Base-by-base conservation (phyloP, 1,139 yeast genomes). In the Blastobotrys aristatus region DNA sequence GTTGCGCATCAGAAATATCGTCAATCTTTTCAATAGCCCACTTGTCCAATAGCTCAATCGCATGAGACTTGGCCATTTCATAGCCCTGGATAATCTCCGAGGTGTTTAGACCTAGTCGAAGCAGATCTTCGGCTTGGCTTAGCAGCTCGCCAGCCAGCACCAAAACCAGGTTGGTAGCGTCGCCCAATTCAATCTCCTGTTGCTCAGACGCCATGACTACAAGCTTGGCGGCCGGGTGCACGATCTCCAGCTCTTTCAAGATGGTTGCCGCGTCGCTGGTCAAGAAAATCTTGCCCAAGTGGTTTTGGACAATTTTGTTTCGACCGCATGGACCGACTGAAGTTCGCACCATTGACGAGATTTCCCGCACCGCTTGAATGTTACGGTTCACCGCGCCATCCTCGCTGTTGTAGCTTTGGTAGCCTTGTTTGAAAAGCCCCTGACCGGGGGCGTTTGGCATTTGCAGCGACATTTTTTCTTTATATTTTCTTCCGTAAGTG, bases 241-340 rank as follows among this genome's bases (percentile, higher is more conserved):
- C 92, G 55, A 94, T 87, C 57, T 92, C 97, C 50, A 92, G 73
- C 66, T 94, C 97, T 57, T 86, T 79, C 54, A 92, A 74, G 82
- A 92, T 92, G 10, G 98, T 92, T 37, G 97, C 96, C 13, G 97
- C 97, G 68, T 94, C 98, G 59, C 88, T 87, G 41, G 98, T 92
- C 56, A 92, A 80, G 63, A 89, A 87, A 32, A 86, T 84, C 66
- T 83, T 89, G 50, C 90, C 90, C 57, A 86, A 55, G 53, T 69
- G 84, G 70, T 92, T 92, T 50, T 90, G 96, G 61, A 92, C 84
- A 65, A 94, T 89, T 76, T 92, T 92, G 69, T 90, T 92, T 62
- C 97, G 79, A 45, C 98, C 98, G 68, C 95, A 86, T 51, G 98
- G 98, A 5, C 98, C 98, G 75, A 92, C 86, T 8, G 97, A 88